Evolutionary conservation across 768 basidiomycete species (phyloP), one percentile per base, ranked within the genome.

Genomic region (Boletus tomentosulus): DNA sequence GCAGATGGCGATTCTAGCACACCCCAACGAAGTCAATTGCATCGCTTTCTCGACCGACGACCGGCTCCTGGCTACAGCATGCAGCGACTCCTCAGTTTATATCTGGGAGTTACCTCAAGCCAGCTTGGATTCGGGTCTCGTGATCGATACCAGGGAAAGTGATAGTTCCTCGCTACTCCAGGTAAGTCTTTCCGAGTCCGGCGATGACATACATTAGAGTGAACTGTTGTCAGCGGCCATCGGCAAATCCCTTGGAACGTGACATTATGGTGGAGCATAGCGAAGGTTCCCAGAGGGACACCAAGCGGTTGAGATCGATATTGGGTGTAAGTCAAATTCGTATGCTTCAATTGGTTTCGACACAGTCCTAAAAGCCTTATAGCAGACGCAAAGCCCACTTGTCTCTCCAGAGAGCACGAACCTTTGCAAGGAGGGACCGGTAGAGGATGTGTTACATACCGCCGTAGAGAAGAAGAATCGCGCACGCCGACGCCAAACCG

Each of bases 41-140:
- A 43, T 66, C 47, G 35, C 68, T 43, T 71, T 71, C 55, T 69
- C 68, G 3, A 27, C 48, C 46, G 68, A 72, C 56, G 64, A 64
- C 49, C 52, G 66, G 52, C 60, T 59, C 48, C 46, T 69, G n/a
- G 68, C 70, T 19, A 70, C 68, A 7, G 67, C 64, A 24, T 68
- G 69, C 42, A 67, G 61, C 43, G 67, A 68, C 46, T 61, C 67
- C 39, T 33, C 47, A 13, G 34, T 72, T 39, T 67, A 70, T 46
- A 42, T 70, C 19, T 70, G 70, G 68, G 71, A 70, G 47, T 12
- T 60, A 25, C 65, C 65, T 10, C 63, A 66, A 46, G 52, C 66
- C 19, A 66, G 63, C 54, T 42, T 66, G 58, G 65, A 66, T 47
- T 68, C 66, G 47, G 65, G 65, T 45, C 57, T 68, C 9, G 65